These are phyloP conservation scores for Elongisporangium undulatum DNA, from an alignment of 352 stramenopile genomes.

Conservation along the genomic window DNA sequence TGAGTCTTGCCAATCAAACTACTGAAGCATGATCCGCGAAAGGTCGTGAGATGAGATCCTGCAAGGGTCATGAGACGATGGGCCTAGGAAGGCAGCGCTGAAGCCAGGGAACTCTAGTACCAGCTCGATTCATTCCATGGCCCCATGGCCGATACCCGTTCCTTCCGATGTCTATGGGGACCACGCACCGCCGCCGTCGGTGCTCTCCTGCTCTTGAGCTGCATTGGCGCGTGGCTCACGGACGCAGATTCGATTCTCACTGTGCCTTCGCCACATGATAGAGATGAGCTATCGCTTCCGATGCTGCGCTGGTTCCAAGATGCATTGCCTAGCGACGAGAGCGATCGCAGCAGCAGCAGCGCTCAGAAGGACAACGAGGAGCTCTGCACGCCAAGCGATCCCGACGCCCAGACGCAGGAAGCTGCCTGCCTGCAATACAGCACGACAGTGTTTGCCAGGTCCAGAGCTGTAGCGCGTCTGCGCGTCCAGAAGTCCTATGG, in stretches of 20 bases:
- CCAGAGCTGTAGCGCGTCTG: conserved; percentile 26
- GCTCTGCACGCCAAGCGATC: conserved; percentile 7
- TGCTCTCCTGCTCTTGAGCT: not conserved
- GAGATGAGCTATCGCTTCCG: not conserved
- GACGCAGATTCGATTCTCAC: not conserved
- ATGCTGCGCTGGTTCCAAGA: not conserved
- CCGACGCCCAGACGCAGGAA: conserved; percentile 15
- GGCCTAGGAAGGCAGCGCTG: no score
- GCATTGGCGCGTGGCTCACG: not conserved
- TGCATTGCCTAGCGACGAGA: not conserved
- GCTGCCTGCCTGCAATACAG: conserved; percentile 22
- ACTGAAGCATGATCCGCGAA: not conserved
- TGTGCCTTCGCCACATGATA: not conserved
- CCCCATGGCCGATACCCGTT: not conserved
- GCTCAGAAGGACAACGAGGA: not conserved
- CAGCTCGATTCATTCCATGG: not conserved
- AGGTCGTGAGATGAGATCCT: not conserved
- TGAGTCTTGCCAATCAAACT: not conserved
- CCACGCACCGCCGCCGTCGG: not conserved
- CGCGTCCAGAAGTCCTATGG: conserved; percentile 35
- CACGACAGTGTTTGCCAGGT: conserved; percentile 8
- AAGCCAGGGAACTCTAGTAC: not conserved
- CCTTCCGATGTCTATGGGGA: not conserved
- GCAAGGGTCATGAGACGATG: not conserved
- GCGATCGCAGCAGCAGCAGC: not conserved